A percentile compares a stretch with the other conserved stretches of the same genome.
These are phyloP conservation scores for Lathyrus tuberosus DNA, from an alignment of 306 rosid genomes.

Conservation along the genomic window DNA sequence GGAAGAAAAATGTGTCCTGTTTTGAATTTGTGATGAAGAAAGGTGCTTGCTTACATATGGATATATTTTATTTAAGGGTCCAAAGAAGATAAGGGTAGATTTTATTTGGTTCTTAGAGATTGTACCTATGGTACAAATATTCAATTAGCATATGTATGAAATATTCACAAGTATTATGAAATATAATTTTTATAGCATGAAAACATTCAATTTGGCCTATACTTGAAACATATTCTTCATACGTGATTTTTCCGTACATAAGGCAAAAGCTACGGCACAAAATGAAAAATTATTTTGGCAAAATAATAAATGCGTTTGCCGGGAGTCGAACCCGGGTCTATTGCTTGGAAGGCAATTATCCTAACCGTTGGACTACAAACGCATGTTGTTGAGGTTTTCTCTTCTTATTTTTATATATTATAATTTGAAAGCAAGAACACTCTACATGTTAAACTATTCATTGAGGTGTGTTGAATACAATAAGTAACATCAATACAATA, in stretches of 20 bases:
- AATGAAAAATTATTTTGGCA: not conserved
- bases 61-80: constrained; percentile 4
- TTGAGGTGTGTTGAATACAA: too few species aligned
- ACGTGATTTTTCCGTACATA: not conserved
- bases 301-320: constrained; percentile 32
- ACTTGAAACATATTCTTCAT: not conserved
- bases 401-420: accelerated
- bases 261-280: too few species aligned
- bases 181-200: too few species aligned
- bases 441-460: too few species aligned
- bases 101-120: constrained; percentile 24
- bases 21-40: constrained; percentile 34
- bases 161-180: too few species aligned
- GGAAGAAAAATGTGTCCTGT: constrained; percentile 12
- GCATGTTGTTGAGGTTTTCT: accelerated
- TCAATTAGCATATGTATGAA: constrained; percentile 7
- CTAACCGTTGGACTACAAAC: constrained; percentile 53
- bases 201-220: not conserved
- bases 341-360: constrained; percentile 57
- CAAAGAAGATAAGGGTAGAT: constrained; percentile 23
- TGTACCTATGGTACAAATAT: not conserved
- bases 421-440: too few species aligned
- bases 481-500: too few species aligned
- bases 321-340: constrained; percentile 56
- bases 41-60: constrained; percentile 15